Evolutionary conservation across 2,329 filamentous ascomycete genomes (phyloP).

Genomic region (Graphilbum fragrans): DNA sequence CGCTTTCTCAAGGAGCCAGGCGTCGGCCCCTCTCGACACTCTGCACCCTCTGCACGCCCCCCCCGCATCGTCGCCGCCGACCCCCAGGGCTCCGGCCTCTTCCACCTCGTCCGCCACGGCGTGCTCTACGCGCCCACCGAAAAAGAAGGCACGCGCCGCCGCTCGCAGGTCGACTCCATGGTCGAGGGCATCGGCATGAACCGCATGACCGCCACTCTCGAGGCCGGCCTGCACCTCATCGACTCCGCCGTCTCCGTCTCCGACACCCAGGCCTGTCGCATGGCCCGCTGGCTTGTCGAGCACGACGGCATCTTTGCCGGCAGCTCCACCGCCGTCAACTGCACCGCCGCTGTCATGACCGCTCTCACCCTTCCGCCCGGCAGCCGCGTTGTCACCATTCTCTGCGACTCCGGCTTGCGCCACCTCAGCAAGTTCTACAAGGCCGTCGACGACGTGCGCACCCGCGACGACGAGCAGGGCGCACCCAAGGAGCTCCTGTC

Average conservation of each 20-base stretch:
- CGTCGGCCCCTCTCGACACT: too few relatives aligned
- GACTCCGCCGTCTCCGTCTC: slow-evolving; percentile 84
- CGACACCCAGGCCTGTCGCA: slow-evolving; percentile 77
- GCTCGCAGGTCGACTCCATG: slow-evolving; percentile 88
- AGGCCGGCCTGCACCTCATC: slow-evolving; percentile 71
- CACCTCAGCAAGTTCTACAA: slow-evolving; percentile 83
- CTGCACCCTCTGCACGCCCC: too few relatives aligned
- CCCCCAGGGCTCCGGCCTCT: slow-evolving; percentile 86
- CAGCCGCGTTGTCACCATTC: slow-evolving; percentile 65
- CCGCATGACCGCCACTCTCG: slow-evolving; percentile 85
- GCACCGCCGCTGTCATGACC: slow-evolving; percentile 62
- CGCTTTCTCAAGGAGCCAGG: slow-evolving; percentile 69
- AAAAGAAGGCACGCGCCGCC: slow-evolving; percentile 75
- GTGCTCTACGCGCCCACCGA: slow-evolving; percentile 93
- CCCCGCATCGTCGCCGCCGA: slow-evolving; percentile 76
- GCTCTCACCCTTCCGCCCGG: slow-evolving; percentile 49
- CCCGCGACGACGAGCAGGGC: slow-evolving; percentile 15
- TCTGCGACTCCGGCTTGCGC: slow-evolving; percentile 73
- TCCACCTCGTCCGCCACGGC: slow-evolving; percentile 81
- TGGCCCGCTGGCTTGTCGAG: slow-evolving; percentile 96
- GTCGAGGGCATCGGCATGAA: slow-evolving; percentile 96
- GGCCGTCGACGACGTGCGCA: slow-evolving; percentile 50
- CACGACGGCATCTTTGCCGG: slow-evolving; percentile 91
- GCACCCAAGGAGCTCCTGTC: slow-evolving; percentile 31
- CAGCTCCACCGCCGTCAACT: slow-evolving; percentile 94